Base-by-base conservation (phyloP, 139 green algal genomes). In the Micractinium sp. region DNA sequence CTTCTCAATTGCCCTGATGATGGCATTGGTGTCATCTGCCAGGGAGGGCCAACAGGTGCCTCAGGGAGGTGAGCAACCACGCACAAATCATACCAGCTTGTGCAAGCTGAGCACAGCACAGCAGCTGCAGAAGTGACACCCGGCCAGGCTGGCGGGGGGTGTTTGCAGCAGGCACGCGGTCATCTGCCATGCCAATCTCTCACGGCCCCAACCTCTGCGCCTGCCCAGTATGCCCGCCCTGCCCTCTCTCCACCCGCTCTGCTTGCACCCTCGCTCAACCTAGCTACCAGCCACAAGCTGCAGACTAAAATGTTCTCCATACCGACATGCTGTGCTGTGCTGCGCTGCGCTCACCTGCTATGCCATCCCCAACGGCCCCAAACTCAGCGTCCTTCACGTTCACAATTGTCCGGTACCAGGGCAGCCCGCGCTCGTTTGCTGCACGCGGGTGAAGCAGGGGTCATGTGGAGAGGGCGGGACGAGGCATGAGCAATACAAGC, bases 1-100 rank as follows among this genome's bases (percentile, higher is more conserved):
- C 3, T 29, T 20, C 16, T 29, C 74, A 29, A 80, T 80, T n/a
- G 74, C 74, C 1, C 25, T 27, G 33, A 22, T 27, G 74, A 80
- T 53, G 33, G 74, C 74, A n/a, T 80, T 29, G 74, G 74, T 80
- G 74, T 80, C 74, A n/a, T 80, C 74, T 80, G 74, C 16, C 47
- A 56, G 47, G 47, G 47, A 9, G 47, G 47, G 47, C 47, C 5
- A 56, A 56, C 47, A 56, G 47, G 47, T 5, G 47, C 7, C 47
- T 16, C 47, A 56, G 47, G 47, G 63, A 2, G 63, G 22, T 31
- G 7, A 27, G 20, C 60, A 71, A 71, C 63, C 63, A 71, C 20
- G 14, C 63, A 71, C 20, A 71, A 5, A 56, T 56, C 47, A 56
- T 56, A 5, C 5, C 47, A 56, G 9, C 47, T 56, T 56, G 9